A percentile compares a stretch with the other conserved stretches of the same genome.
phyloP scores from a whole-genome alignment of 106 monocot genomes.

The Allium fistulosum region DNA sequence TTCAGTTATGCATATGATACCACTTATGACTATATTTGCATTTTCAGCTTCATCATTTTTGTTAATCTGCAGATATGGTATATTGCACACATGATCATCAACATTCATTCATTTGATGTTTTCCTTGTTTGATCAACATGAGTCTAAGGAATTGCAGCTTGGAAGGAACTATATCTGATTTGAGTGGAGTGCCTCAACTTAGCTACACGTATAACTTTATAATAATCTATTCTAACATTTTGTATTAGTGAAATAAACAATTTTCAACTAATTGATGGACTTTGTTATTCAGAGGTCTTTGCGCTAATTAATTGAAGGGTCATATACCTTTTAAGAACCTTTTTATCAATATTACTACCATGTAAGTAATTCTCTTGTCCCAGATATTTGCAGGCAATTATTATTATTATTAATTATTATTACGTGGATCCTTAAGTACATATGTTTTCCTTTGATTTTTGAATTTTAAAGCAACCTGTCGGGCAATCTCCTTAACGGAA shows the following conservation, averaged over 20 bases:
- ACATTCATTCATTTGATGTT: neutral
- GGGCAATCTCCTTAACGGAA: conserved; percentile 50
- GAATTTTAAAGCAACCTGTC: conserved; percentile 48
- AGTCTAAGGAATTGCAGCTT: conserved; percentile 84
- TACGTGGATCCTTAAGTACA: neutral
- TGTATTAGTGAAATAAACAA: conserved; percentile 4
- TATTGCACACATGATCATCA: neutral
- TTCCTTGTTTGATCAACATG: conserved; percentile 24
- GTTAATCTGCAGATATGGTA: neutral
- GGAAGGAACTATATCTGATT: conserved; percentile 62
- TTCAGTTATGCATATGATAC: too few relatives aligned
- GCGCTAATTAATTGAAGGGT: conserved; percentile 64
- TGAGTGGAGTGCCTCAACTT: conserved; percentile 50
- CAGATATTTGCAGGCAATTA: neutral
- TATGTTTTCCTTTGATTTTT: conserved; percentile 6
- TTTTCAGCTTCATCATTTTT: conserved; percentile 1
- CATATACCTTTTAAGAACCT: conserved; percentile 48
- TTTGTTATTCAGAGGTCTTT: conserved; percentile 61
- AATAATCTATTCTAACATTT: neutral
- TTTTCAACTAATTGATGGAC: conserved; percentile 3
- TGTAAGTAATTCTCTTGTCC: conserved; percentile 13
- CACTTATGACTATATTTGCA: too few relatives aligned
- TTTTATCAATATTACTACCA: conserved; percentile 52
- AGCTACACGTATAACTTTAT: conserved; percentile 48
- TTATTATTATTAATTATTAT: neutral